These are phyloP conservation scores for Botryotinia convoluta DNA, from an alignment of 2,329 filamentous ascomycete genomes.

Conservation along the genomic window DNA sequence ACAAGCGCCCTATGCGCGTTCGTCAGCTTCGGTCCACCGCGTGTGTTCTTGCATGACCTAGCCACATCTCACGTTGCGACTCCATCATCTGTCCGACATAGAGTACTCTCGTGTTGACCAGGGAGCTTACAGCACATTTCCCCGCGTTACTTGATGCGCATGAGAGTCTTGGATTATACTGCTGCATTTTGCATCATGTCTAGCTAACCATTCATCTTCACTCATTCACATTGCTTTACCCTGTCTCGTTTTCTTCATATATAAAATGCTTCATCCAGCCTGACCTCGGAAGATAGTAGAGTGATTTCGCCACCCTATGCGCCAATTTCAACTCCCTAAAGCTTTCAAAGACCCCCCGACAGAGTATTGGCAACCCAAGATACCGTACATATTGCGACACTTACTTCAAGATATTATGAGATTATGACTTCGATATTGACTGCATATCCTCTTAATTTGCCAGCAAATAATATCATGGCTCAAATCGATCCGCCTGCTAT, in stretches of 20 bases:
- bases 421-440: constrained; percentile 39
- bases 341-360: background rate
- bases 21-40: constrained; percentile 7
- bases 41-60: constrained; percentile 19
- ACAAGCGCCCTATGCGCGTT: constrained; percentile 20
- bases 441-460: constrained; percentile 32
- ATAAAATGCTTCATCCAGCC: constrained; percentile 12
- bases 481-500: constrained; percentile 33
- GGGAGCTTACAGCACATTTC: constrained; percentile 19
- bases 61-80: constrained; percentile 20
- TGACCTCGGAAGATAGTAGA: constrained; percentile 21
- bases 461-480: constrained; percentile 31
- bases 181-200: constrained; percentile 11
- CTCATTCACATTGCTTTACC: constrained; percentile 3
- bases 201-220: constrained; percentile 11
- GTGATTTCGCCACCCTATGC: constrained; percentile 18
- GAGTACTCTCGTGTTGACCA: constrained; percentile 7
- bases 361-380: background rate
- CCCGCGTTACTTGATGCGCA: constrained; percentile 14
- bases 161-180: constrained; percentile 8
- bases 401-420: constrained; percentile 15
- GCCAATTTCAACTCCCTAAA: constrained; percentile 6
- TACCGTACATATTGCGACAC: background rate
- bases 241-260: background rate
- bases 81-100: constrained; percentile 19